A percentile compares a stretch with the other conserved stretches of the same genome.
Evolutionary conservation across 2,329 filamentous ascomycete genomes (phyloP).

Genomic region (Mollisia scopiformis): DNA sequence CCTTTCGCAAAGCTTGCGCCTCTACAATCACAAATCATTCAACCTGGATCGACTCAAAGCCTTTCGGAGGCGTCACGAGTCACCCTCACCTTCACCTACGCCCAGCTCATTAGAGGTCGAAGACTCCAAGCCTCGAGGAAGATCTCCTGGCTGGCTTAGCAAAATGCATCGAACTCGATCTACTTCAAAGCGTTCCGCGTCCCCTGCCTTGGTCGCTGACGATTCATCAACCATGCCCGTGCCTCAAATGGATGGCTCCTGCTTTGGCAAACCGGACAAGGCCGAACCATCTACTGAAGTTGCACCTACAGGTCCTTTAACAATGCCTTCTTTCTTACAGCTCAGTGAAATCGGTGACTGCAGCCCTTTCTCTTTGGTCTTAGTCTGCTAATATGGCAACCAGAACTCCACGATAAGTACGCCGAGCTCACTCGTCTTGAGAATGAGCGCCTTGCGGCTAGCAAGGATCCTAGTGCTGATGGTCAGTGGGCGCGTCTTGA

Average conservation of each 20-base stretch:
- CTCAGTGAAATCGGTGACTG: slow-evolving; percentile 50
- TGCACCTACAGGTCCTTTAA: slow-evolving; percentile 8
- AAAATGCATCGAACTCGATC: slow-evolving; percentile 33
- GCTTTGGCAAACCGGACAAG: slow-evolving; percentile 16
- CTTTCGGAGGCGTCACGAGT: slow-evolving; percentile 34
- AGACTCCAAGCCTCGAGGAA: slow-evolving; percentile 23
- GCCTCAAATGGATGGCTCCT: slow-evolving; percentile 21
- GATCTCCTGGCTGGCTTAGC: slow-evolving; percentile 33
- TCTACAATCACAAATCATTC: slow-evolving; percentile 17
- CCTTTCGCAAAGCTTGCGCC: slow-evolving; percentile 15
- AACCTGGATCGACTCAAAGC: slow-evolving; percentile 36
- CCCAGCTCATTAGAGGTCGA: slow-evolving; percentile 11
- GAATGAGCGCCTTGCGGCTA: slow-evolving; percentile 34
- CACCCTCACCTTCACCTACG: slow-evolving; percentile 25
- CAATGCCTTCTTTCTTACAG: slow-evolving; percentile 55
- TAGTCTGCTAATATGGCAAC: slow-evolving; percentile 3
- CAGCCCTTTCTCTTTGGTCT: slow-evolving; percentile 3
- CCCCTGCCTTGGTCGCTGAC: slow-evolving; percentile 20
- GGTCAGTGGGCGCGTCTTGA: slow-evolving; percentile 59
- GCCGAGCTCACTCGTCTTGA: slow-evolving; percentile 64
- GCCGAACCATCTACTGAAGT: slow-evolving; percentile 5
- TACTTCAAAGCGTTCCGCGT: slow-evolving; percentile 30
- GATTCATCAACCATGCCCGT: slow-evolving; percentile 8
- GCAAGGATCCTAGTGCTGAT: slow-evolving; percentile 39
- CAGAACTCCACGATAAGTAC: slow-evolving; percentile 63